Conservation (phyloP, 2,329 filamentous ascomycete species). For the Fusarium sp. region DNA sequence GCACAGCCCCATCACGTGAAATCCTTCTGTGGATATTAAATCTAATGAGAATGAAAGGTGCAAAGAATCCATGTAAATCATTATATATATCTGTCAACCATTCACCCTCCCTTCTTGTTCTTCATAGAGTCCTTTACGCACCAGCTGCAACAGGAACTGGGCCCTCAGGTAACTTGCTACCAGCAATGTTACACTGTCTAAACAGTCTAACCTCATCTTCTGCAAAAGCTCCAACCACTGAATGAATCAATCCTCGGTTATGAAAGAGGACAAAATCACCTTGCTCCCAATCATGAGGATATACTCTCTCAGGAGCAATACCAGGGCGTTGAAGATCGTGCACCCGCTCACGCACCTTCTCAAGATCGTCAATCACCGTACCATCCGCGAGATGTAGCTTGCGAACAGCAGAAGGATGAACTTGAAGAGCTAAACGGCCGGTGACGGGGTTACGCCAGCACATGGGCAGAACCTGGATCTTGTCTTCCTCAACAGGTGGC, state of each 20-base stretch:
- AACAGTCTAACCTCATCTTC: conserved; percentile 80
- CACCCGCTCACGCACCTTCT: conserved; percentile 73
- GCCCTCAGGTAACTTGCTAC: conserved; percentile 66
- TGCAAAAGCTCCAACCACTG: conserved; percentile 78
- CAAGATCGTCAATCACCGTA: conserved; percentile 74
- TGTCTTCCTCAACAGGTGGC: conserved; percentile 71
- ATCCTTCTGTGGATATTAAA: background rate
- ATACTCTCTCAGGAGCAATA: conserved; percentile 75
- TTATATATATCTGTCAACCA: background rate
- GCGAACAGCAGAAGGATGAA: conserved; percentile 78
- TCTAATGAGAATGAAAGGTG: background rate
- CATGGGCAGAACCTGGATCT: conserved; percentile 80
- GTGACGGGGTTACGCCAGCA: conserved; percentile 82
- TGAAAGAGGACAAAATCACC: conserved; percentile 83
- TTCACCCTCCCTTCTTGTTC: background rate
- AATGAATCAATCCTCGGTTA: conserved; percentile 80
- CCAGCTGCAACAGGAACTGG: conserved; percentile 44
- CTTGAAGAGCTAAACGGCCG: conserved; percentile 74
- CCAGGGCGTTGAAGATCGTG: conserved; percentile 77
- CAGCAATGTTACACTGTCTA: conserved; percentile 83
- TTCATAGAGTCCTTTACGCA: background rate
- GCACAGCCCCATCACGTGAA: background rate
- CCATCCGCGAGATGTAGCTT: conserved; percentile 76
- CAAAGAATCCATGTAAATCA: background rate
- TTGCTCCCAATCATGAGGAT: conserved; percentile 80